These are phyloP conservation scores for Cladosporium austrohemisphaericum DNA, from an alignment of 2,329 filamentous ascomycete genomes.

Conservation along the genomic window DNA sequence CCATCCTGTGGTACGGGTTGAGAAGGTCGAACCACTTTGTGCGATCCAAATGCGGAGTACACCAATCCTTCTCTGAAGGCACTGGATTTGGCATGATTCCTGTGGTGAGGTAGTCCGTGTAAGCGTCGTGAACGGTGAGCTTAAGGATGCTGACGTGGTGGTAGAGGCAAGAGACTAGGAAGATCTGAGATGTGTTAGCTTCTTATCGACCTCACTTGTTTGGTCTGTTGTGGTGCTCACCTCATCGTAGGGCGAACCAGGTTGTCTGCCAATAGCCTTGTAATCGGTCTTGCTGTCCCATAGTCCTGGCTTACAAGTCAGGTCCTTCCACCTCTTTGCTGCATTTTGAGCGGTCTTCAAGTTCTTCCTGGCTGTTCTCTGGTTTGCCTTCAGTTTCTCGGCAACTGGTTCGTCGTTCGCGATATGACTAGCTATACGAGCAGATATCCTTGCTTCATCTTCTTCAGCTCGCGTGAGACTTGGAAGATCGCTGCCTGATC, in stretches of 20 bases:
- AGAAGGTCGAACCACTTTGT: slow-evolving; percentile 60
- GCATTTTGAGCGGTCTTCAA: slow-evolving; percentile 39
- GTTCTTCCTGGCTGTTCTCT: slow-evolving; percentile 24
- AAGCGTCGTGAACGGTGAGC: slow-evolving; percentile 54
- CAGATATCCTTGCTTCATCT: slow-evolving; percentile 24
- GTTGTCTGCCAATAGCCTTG: slow-evolving; percentile 53
- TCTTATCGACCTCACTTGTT: too few species aligned
- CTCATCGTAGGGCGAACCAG: slow-evolving; percentile 37
- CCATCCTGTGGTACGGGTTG: slow-evolving; percentile 49
- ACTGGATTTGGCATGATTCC: slow-evolving; percentile 36
- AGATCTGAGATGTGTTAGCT: slow-evolving; percentile 47
- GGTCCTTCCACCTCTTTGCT: slow-evolving; percentile 50
- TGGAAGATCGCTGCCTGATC: slow-evolving; percentile 43
- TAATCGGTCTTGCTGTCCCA: slow-evolving; percentile 58
- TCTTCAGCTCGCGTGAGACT: slow-evolving; percentile 32
- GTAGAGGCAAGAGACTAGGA: slow-evolving; percentile 59
- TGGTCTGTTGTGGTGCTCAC: too few species aligned
- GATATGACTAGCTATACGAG: slow-evolving; percentile 10
- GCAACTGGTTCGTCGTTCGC: slow-evolving; percentile 23
- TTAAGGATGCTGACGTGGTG: slow-evolving; percentile 60
- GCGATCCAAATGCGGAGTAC: slow-evolving; percentile 50
- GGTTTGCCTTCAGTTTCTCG: slow-evolving; percentile 24
- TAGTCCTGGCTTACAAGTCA: slow-evolving; percentile 46
- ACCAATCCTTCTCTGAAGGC: slow-evolving; percentile 43
- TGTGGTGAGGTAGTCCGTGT: slow-evolving; percentile 52